Evolutionary conservation across 345 rosid species (phyloP), one percentile per base, ranked within the genome.

Genomic region (Rhizophora mangle): DNA sequence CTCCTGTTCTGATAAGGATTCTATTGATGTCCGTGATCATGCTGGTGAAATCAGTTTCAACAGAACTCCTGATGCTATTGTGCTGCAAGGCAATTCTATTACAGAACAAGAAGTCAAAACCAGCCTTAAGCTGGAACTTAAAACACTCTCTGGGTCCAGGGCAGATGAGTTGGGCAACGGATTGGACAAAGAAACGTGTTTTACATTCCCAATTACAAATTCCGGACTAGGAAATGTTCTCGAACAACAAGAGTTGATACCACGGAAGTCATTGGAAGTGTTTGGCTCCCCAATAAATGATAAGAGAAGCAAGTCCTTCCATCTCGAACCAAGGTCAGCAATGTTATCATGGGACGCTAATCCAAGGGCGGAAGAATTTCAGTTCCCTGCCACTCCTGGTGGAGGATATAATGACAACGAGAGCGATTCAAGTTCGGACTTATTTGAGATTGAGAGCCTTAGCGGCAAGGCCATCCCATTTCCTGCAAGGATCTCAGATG

Each of bases 401-500:
- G 59, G 64, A 55, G 77, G 62, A 43, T 69, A 66, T 63, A 68
- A 84, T 55, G 91, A 83, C 32, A 72, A 82, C 2, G 85, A 68
- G n/a, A 93, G 97, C 32, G 93, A 89, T 66, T 82, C 84, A 27
- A 93, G 95, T 76, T 90, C 93, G 8, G 98, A 93, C 49, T 81
- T 93, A 64, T 93, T 90, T 20, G 97, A 93, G 87, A 89, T 90
- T 13, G 93, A 89, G 64, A 93, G 96, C 79, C 64, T 86, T 21
- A 83, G 86, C 2, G 91, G 93, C 43, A 90, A 88, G 64, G 78
- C 65, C n/a, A 85, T 76, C 46, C 82, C 88, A 0, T 88, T 73
- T 61, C 85, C 86, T 76, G 80, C 81, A 26, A 84, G 87, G 64
- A 80, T 72, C 69, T 84, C 87, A 21, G 87, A 80, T 67, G 82